Base-by-base conservation (phyloP, 306 rosid species). In the Citrullus amarus region DNA sequence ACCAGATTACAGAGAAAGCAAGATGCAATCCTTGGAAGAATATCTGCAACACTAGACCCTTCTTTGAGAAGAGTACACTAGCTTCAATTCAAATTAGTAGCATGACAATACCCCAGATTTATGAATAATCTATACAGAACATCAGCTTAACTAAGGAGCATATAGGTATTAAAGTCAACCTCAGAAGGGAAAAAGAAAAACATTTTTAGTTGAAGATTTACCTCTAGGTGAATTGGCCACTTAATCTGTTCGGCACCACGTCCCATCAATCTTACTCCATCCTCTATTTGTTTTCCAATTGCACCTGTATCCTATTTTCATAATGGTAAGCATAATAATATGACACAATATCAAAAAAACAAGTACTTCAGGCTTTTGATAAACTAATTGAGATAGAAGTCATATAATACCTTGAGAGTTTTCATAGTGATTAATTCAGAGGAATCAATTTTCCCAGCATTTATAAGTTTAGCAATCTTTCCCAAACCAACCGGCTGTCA, bases 181-280 rank as follows among this genome's bases (percentile, higher is more conserved):
- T 78, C 60, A 54, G 78, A 54, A 78, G n/a, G 17, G n/a, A 80
- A 79, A 78, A 53, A 56, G 48, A 44, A 22, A 60, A 81, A 5
- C 67, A 30, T 65, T 75, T 50, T 46, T 17, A 11, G 58, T 58
- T 78, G 62, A 84, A 41, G 74, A 71, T 53, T 75, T 81, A 94
- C 98, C 98, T 94, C 98, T 17, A 94, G 82, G 84, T 92, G 90
- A 82, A 94, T 92, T 50, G 97, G 97, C 98, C 98, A 94, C 81
- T 88, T 81, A 80, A 92, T 87, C 78, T 90, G 88, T 36, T 94
- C 97, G 71, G 97, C 89, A 70, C 98, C 96, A 39, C 98, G 98
- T 15, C 97, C 97, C 98, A 94, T 92, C 85, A 94, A 86, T 82
- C 98, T 82, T 12, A 94, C 96, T 78, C 97, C 98, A 81, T 90